Base-by-base conservation (phyloP, 2,329 filamentous ascomycete species). In the Hypoxylon sp. region DNA sequence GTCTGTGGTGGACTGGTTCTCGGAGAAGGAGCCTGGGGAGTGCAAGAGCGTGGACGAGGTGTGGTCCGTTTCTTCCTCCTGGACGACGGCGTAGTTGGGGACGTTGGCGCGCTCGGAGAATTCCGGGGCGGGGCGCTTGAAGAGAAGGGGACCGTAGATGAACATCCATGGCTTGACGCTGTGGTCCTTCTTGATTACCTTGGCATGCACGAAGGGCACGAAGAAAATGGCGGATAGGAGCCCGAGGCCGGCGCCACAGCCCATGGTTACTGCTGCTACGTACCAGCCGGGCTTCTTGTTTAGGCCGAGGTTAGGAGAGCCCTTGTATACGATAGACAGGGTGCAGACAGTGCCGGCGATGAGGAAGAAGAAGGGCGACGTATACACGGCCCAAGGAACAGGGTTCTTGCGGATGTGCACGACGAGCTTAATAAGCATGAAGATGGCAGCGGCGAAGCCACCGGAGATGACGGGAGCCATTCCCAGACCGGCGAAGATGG, bases 321-420 rank as follows among this genome's bases (percentile, higher is more conserved):
- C 91, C 84, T 94, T 93, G 85, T 92, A 93, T 71, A 94, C 91
- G 72, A 94, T 88, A 45, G 90, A 92, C 4, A 94, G 83, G 0
- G 91, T 91, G 80, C 90, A 92, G 73, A 94, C 80, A 63, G 90
- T 92, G 59, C 84, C 90, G 60, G 91, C 90, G 63, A 94, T 86
- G 60, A 93, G 87, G 84, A 94, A 94, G 81, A 90, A 94, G 80
- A 91, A 87, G 8, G 91, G 91, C 1, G 90, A 89, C 54, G 86
- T 90, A 80, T 84, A 93, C 58, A 94, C 86, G 25, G 91, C 90
- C 90, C 90, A 92, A 5, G 83, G 85, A 2, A 92, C 83, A 5
- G 91, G 90, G 78, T 92, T 88, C 78, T 85, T 88, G 77, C 91
- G 90, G 67, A 90, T 77, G 75, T 91, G 90, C 2, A 94, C 90